phyloP scores from a whole-genome alignment of 1,139 yeast species.

The Yamadazyma triangularis region DNA sequence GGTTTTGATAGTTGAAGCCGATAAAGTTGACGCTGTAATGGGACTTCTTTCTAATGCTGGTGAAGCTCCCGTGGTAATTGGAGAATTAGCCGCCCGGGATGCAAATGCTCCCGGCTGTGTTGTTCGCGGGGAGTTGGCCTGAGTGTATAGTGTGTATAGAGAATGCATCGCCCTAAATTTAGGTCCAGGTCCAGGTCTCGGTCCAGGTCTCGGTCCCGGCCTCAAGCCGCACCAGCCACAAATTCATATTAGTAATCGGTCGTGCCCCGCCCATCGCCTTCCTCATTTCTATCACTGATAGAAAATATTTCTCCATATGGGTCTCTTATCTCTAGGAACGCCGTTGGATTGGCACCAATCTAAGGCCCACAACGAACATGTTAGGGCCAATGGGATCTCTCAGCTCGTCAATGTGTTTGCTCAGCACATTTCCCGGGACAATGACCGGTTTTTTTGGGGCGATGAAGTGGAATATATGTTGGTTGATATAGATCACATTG shows the following conservation, averaged over 20 bases:
- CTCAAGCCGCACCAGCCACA: no score
- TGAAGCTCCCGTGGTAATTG: constrained; percentile 77
- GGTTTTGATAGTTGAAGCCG: constrained; percentile 75
- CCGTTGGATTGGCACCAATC: constrained; percentile 88
- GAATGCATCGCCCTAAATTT: no score
- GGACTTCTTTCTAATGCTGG: constrained; percentile 56
- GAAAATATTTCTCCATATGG: no score
- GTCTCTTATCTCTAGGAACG: constrained; percentile 73
- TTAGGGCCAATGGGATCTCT: constrained; percentile 71
- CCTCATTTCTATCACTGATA: no score
- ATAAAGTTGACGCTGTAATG: constrained; percentile 56
- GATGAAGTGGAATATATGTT: constrained; percentile 86
- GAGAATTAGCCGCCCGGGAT: constrained; percentile 57
- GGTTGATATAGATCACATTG: constrained; percentile 43
- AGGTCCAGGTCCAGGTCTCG: no score
- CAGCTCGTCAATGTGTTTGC: constrained; percentile 72
- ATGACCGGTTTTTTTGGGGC: constrained; percentile 84
- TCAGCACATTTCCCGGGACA: constrained; percentile 49
- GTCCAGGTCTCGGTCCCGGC: no score
- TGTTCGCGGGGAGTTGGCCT: no score
- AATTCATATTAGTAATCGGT: no score
- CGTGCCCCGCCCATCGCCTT: no score
- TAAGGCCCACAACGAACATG: constrained; percentile 67
- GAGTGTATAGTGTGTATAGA: no score
- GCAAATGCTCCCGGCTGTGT: constrained; percentile 54